phyloP scores from a whole-genome alignment of 2,329 filamentous ascomycete genomes.

The Colletotrichum cuscutae region DNA sequence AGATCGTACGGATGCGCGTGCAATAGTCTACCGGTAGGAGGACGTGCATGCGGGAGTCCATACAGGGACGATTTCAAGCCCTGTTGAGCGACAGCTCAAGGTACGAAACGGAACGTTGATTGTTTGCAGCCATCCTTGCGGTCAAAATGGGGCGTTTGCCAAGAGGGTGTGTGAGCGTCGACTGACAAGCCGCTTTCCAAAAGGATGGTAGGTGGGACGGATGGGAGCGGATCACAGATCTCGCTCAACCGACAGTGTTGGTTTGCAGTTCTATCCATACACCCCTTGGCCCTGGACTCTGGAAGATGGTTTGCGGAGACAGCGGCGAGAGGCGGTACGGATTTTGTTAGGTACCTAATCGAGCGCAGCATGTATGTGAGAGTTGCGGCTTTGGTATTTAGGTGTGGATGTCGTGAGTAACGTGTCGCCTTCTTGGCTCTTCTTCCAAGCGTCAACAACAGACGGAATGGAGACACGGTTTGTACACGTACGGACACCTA shows the following conservation, averaged over 20 bases:
- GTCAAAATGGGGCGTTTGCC: neutral
- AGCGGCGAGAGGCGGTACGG: neutral
- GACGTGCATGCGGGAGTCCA: too few species aligned
- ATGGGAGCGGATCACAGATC: conserved; percentile 33
- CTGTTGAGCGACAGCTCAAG: conserved; percentile 16
- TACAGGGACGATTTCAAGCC: neutral
- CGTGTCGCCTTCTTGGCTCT: neutral
- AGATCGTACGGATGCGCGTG: neutral
- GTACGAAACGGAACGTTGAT: conserved; percentile 36
- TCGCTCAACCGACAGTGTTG: conserved; percentile 27
- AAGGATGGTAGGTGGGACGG: conserved; percentile 30
- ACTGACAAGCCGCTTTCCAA: conserved; percentile 33
- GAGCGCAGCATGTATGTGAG: conserved; percentile 1
- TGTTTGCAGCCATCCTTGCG: conserved; percentile 33
- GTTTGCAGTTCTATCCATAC: conserved; percentile 29
- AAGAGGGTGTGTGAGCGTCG: conserved; percentile 5
- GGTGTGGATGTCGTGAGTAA: conserved; percentile 8
- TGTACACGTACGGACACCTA: neutral
- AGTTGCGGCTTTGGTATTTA: neutral
- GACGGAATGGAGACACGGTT: neutral
- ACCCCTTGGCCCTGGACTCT: neutral
- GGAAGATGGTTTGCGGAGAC: conserved; percentile 11
- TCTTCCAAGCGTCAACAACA: neutral
- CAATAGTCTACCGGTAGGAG: neutral
- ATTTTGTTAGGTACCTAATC: neutral